These are phyloP conservation scores for Truncatella angustata DNA, from an alignment of 2,329 filamentous ascomycete genomes.

Conservation along the genomic window DNA sequence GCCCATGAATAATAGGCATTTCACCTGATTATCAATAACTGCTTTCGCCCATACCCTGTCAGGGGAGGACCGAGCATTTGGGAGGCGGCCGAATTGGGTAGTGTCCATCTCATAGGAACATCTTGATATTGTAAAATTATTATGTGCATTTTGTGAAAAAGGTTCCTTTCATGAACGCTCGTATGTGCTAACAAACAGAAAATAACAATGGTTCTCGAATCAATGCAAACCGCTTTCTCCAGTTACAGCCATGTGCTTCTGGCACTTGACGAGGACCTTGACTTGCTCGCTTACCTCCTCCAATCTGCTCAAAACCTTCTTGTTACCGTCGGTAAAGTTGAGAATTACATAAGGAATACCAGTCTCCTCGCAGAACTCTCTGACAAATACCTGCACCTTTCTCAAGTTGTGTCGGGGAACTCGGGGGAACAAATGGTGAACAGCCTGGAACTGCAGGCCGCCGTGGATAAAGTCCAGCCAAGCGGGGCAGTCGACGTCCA, in stretches of 20 bases:
- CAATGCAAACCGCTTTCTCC: constrained; percentile 36
- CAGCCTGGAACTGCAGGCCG: constrained; percentile 70
- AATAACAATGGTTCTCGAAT: too few species aligned
- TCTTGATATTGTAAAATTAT: too few species aligned
- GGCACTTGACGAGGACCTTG: constrained; percentile 56
- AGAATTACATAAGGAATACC: constrained; percentile 61
- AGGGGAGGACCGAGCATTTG: too few species aligned
- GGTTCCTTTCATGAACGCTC: too few species aligned
- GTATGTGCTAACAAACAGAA: too few species aligned
- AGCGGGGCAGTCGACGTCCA: constrained; percentile 70
- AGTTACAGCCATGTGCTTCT: constrained; percentile 47
- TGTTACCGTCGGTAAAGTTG: constrained; percentile 62
- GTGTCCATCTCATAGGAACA: too few species aligned
- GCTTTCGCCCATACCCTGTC: too few species aligned
- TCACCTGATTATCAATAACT: too few species aligned
- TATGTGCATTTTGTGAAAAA: too few species aligned
- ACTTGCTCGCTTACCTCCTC: constrained; percentile 60
- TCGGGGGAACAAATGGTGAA: constrained; percentile 69
- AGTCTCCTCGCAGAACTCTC: constrained; percentile 63
- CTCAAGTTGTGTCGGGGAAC: constrained; percentile 68
- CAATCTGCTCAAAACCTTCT: constrained; percentile 46
- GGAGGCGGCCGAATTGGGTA: too few species aligned
- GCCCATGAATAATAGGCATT: too few species aligned
- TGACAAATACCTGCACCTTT: constrained; percentile 56
- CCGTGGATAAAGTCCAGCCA: constrained; percentile 74